Base-by-base conservation (phyloP, 2,329 filamentous ascomycete species). In the Stachybotrys chlorohalonatus region DNA sequence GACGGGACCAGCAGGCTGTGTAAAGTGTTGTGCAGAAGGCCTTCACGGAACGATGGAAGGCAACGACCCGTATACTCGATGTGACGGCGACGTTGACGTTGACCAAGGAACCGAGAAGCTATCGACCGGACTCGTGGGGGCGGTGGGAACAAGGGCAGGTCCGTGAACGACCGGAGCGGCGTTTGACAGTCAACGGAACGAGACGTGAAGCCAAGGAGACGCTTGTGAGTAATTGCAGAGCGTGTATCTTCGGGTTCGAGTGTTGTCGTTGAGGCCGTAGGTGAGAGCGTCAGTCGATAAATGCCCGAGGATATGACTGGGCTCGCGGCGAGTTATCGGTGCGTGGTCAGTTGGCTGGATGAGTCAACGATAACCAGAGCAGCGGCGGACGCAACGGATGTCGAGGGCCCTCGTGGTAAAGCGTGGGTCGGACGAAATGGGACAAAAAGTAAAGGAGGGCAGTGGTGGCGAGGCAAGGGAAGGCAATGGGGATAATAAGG, bases 391-490 rank as follows among this genome's bases (percentile, higher is more conserved):
- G 24, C 24, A 24, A 24, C 24, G 24, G 13, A 42, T 13, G 36
- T 42, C 2, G 36, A 42, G 13, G 36, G 36, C 36, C 36, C 13
- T 42, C 9, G 36, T 42, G 36, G 36, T 42, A 13, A 9, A 53
- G 46, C 54, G 51, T 50, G 53, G 52, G 56, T 57, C 55, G 57
- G 53, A 16, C 53, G 57, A 56, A 53, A 59, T 53, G 56, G 58
- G 57, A 56, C 61, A 60, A 60, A 63, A 60, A 58, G 64, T 62
- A 70, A 68, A 67, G 64, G 65, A 66, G 66, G 66, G 69, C 66
- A 66, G 65, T 59, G 65, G 66, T 66, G 64, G 60, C 57, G 60
- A 62, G 62, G 58, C 60, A 65, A 63, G 60, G 64, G 58, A 66
- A 60, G 64, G 65, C 64, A 65, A 66, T 64, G 62, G 64, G 60